Evolutionary conservation across 2,329 filamentous ascomycete genomes (phyloP).

Genomic region (Penicillium olsonii): DNA sequence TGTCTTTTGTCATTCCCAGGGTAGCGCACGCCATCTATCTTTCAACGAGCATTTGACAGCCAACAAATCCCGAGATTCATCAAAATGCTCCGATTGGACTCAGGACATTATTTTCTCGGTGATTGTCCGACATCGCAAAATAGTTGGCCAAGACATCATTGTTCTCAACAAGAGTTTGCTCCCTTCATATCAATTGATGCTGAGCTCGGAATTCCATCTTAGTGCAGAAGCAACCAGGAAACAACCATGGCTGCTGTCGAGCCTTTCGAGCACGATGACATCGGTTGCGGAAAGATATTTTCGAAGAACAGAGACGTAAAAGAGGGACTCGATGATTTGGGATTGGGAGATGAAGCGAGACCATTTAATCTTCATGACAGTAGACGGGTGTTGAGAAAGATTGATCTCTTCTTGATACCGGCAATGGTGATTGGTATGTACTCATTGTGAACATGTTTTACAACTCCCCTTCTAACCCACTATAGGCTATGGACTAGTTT

Average conservation of each 20-base stretch:
- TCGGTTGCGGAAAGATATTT: background rate
- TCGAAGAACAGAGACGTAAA: background rate
- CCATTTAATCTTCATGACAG: background rate
- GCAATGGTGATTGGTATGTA: constrained; percentile 1
- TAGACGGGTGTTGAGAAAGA: background rate
- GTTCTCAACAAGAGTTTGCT: background rate
- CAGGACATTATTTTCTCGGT: background rate
- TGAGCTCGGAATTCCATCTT: too few relatives aligned
- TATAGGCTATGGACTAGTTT: background rate
- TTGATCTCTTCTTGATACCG: constrained; percentile 2
- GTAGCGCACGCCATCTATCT: background rate
- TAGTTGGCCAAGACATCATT: background rate
- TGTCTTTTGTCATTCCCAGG: background rate
- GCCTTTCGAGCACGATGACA: too few relatives aligned
- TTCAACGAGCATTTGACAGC: background rate
- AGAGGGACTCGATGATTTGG: background rate
- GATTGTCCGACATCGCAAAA: background rate
- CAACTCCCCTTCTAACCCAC: background rate
- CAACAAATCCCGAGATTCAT: background rate
- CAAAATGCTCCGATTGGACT: background rate
- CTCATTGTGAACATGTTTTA: background rate
- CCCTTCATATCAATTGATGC: too few relatives aligned
- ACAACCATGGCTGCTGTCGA: too few relatives aligned
- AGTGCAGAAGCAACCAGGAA: too few relatives aligned
- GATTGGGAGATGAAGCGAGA: background rate